A percentile compares a stretch with the other conserved stretches of the same genome.
Evolutionary conservation across 371 early-diverging fungal genomes (phyloP).

Genomic region (Lichtheimia hyalospora): DNA sequence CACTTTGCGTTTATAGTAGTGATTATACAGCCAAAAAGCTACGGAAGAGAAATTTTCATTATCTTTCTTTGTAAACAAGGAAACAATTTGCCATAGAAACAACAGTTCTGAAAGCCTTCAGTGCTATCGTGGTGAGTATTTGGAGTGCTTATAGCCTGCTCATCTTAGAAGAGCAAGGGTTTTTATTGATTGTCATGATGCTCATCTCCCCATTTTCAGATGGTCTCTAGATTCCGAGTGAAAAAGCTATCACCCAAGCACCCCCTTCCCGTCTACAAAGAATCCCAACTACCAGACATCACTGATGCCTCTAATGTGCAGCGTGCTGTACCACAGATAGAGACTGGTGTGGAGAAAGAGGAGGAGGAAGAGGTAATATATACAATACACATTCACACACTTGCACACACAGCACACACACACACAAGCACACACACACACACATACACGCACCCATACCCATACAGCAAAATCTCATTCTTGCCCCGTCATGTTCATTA

Average conservation of each 20-base stretch:
- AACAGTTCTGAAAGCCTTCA: too few relatives aligned
- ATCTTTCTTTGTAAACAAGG: neutral
- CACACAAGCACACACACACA: neutral
- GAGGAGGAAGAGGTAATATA: constrained; percentile 66
- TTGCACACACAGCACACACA: neutral
- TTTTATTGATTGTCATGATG: neutral
- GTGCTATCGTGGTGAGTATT: neutral
- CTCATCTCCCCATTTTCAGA: constrained; percentile 27
- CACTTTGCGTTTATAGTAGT: neutral
- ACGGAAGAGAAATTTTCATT: neutral
- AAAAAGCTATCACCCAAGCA: constrained; percentile 89
- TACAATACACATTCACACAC: neutral
- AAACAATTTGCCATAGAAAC: neutral
- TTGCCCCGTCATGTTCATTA: constrained; percentile 8
- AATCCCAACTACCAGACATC: constrained; percentile 83
- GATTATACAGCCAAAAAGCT: neutral
- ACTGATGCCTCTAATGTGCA: constrained; percentile 75
- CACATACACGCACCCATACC: neutral
- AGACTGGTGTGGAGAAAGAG: constrained; percentile 74
- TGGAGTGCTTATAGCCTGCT: neutral
- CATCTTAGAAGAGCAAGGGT: neutral
- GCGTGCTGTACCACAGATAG: constrained; percentile 69
- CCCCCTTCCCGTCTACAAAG: constrained; percentile 78
- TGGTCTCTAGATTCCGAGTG: constrained; percentile 79
- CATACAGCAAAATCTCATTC: neutral